Percentiles rank a stretch among this genome's conserved stretches.
phyloP scores from a whole-genome alignment of 306 rosid species.

The Oemleria cerasiformis region DNA sequence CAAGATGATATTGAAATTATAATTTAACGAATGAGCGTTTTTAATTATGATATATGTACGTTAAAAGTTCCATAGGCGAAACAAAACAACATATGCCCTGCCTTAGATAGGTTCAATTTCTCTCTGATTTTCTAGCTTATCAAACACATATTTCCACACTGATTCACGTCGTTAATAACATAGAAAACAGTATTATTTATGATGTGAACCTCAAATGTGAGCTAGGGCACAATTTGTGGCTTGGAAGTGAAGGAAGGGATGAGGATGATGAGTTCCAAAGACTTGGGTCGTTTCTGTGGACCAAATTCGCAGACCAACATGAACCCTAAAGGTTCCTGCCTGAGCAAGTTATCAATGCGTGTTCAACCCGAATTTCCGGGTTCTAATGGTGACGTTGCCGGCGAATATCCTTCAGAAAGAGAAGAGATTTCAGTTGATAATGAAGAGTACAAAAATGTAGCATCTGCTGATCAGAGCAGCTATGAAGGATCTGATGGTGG shows the following conservation, averaged over 20 bases:
- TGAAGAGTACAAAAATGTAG: constrained; percentile 29
- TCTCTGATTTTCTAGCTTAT: too few species aligned
- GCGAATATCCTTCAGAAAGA: constrained; percentile 26
- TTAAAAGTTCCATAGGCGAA: too few species aligned
- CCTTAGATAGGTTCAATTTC: too few species aligned
- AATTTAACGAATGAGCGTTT: too few species aligned
- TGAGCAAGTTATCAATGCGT: constrained; percentile 28
- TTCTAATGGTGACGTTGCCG: not conserved
- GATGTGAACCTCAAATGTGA: constrained; percentile 4
- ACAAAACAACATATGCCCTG: too few species aligned
- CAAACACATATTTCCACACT: too few species aligned
- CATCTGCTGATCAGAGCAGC: constrained; percentile 20
- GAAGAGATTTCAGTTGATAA: constrained; percentile 36
- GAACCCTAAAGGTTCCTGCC: constrained; percentile 29
- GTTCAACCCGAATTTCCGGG: not conserved
- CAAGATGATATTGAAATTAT: too few species aligned
- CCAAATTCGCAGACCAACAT: constrained; percentile 20
- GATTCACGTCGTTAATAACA: not conserved
- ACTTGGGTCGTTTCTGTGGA: constrained; percentile 22
- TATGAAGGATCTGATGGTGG: constrained; percentile 9
- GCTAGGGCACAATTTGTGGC: constrained; percentile 21
- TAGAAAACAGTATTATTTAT: too few species aligned
- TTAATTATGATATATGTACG: too few species aligned
- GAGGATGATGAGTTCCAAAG: constrained; percentile 44
- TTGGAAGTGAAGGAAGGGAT: constrained; percentile 36